Base-by-base conservation (phyloP, 2,329 filamentous ascomycete genomes). In the Cordyceps cateniannulata region DNA sequence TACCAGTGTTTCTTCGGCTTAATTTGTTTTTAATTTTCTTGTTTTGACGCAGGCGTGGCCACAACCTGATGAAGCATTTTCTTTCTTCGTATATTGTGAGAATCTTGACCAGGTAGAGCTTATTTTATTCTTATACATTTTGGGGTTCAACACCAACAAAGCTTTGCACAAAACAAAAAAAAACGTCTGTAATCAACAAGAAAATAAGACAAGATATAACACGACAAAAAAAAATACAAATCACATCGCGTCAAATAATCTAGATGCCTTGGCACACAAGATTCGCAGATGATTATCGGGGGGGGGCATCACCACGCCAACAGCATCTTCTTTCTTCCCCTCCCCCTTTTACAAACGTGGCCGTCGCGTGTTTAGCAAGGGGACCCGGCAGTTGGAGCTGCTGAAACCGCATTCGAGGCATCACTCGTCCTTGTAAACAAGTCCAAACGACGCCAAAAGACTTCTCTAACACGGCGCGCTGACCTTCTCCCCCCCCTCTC, bases 401-500 rank as follows among this genome's bases (percentile, higher is more conserved):
- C 45, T 59, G 56, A 59, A 59, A 59, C 56, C 1, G n/a, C 10
- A 25, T 14, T 35, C 50, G 56, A 59, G 38, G 56, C 56, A 51
- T 42, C 47, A 22, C 12, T 35, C 3, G 32, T 29, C 47, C 42
- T 35, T 51, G 45, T 44, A 50, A 50, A 44, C 45, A 50, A 58
- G 42, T 24, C 44, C 32, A 58, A 48, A 54, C 38, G 27, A 25
- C 27, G 18, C 29, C 7, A 38, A 25, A 44, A 51, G 47, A 51
- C 35, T 27, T 35, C 53, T 59, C 47, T 40, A 24, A 59, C 56
- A 51, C 56, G n/a, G 7, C 29, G 10, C 32, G 32, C 32, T 2
- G 3, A 9, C 32, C 32, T 12, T 14, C 32, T 35, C 8, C 8
- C 6, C 2, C 7, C 24, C 56, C 35, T 8, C 45, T 59, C 47